These are phyloP conservation scores for Chloris gayana DNA, from an alignment of 176 grass and related monocot species.

Conservation along the genomic window DNA sequence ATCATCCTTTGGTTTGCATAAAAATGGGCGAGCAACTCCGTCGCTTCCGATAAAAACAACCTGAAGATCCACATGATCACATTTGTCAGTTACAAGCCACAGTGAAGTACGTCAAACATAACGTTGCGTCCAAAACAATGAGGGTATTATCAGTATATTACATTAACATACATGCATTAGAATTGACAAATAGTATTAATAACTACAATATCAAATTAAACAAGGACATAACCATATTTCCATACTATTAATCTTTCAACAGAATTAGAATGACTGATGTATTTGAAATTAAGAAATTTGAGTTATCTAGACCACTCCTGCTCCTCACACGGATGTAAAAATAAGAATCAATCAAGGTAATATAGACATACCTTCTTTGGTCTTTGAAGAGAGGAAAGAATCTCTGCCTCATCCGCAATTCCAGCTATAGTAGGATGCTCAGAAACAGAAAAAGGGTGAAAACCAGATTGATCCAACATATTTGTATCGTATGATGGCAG, in stretches of 20 bases:
- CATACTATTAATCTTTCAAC: background rate
- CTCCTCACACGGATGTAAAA: slow-evolving; percentile 16
- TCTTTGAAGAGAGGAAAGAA: slow-evolving; percentile 93
- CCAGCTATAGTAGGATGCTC: slow-evolving; percentile 91
- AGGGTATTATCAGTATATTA: background rate
- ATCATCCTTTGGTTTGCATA: slow-evolving; percentile 93
- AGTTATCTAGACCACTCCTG: background rate
- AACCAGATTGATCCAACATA: slow-evolving; percentile 61
- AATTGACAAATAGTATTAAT: background rate
- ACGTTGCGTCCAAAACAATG: background rate
- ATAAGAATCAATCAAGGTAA: slow-evolving; percentile 22
- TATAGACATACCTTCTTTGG: slow-evolving; percentile 80
- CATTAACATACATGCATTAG: background rate
- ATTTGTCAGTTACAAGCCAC: slow-evolving; percentile 3
- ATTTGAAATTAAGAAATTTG: slow-evolving; percentile 22
- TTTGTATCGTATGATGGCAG: slow-evolving; percentile 78
- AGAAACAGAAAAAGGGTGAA: slow-evolving; percentile 80
- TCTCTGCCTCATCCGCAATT: slow-evolving; percentile 92
- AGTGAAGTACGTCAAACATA: background rate
- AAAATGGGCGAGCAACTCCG: slow-evolving; percentile 67
- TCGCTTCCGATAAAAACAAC: slow-evolving; percentile 87
- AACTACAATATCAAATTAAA: background rate
- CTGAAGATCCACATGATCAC: slow-evolving; percentile 49
- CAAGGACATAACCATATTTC: background rate
- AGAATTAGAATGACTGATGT: slow-evolving; percentile 7